Conservation (phyloP, 192 early-diverging fungal species). For the Backusella luteola region DNA sequence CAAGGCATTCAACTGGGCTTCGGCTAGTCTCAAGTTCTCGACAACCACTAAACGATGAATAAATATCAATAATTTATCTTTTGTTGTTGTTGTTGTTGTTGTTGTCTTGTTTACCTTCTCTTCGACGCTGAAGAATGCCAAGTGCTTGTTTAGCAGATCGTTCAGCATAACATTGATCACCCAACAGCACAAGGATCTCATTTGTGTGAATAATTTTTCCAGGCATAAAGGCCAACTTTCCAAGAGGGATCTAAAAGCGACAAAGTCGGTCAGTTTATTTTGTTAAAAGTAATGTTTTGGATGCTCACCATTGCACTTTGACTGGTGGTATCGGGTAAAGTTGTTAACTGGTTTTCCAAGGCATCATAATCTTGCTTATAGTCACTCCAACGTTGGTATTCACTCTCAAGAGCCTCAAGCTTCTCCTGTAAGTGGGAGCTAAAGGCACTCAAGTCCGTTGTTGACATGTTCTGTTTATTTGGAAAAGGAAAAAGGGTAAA, state of each 20-base stretch:
- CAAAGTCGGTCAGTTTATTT: neutral
- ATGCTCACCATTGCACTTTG: conserved; percentile 54
- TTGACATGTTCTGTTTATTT: neutral
- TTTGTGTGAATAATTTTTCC: conserved; percentile 92
- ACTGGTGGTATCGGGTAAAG: conserved; percentile 45
- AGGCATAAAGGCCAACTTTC: conserved; percentile 85
- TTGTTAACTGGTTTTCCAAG: conserved; percentile 44
- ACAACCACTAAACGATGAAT: conserved; percentile 37
- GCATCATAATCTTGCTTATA: conserved; percentile 57
- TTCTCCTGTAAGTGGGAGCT: conserved; percentile 4
- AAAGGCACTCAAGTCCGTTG: neutral
- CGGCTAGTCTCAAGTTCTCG: conserved; percentile 45
- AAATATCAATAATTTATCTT: neutral
- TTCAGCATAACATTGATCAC: conserved; percentile 94
- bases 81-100: neutral
- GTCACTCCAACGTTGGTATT: conserved; percentile 47
- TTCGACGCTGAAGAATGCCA: conserved; percentile 67
- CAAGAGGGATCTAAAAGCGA: conserved; percentile 65
- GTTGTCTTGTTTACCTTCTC: conserved; percentile 49
- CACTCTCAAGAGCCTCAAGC: conserved; percentile 6
- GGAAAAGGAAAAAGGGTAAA: neutral
- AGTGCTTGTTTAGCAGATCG: conserved; percentile 71
- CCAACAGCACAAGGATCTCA: conserved; percentile 81
- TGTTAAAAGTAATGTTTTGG: neutral
- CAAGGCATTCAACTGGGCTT: conserved; percentile 49